Base-by-base conservation (phyloP, 352 stramenopile genomes). In the Blastocystis sp. region DNA sequence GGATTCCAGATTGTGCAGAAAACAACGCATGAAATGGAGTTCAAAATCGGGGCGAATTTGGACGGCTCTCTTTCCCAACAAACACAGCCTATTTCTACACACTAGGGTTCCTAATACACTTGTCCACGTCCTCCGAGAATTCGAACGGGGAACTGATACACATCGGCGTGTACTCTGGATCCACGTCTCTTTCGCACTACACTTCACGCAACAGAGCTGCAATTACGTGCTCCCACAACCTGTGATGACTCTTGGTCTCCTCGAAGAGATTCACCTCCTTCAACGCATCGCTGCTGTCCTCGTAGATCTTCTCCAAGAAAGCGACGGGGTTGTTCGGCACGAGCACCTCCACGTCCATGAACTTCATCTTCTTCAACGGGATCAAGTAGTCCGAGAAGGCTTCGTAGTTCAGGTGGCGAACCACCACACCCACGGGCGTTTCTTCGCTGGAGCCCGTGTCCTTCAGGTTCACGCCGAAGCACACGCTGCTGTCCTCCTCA, bases 1-100 rank as follows among this genome's bases (percentile, higher is more conserved):
- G 51, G 37, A 50, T 82, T n/a, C n/a, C n/a, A n/a, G n/a, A n/a
- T n/a, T n/a, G n/a, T n/a, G n/a, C n/a, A n/a, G n/a, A n/a, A n/a
- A n/a, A n/a, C n/a, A n/a, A n/a, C n/a, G n/a, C n/a, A n/a, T n/a
- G n/a, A n/a, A n/a, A n/a, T n/a, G n/a, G n/a, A 71, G 61, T 16
- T 90, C 50, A 12, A 90, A 92, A 16, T 94, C 94, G 63, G 96
- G 94, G 0, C 94, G 94, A 29, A 93, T 95, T 50, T 94, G 97
- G 2, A 95, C 95, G n/a, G n/a, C n/a, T n/a, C n/a, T n/a, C n/a
- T n/a, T n/a, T n/a, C n/a, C n/a, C n/a, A 55, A 55, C 45, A 55
- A 55, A 55, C 45, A 55, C 0, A 55, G 6, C 6, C 45, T 19
- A 55, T 55, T 16, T 55, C 9, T 16, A 55, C 45, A n/a, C n/a